These are phyloP conservation scores for Cocos nucifera DNA, from an alignment of 176 grass and related monocot species.

Conservation along the genomic window DNA sequence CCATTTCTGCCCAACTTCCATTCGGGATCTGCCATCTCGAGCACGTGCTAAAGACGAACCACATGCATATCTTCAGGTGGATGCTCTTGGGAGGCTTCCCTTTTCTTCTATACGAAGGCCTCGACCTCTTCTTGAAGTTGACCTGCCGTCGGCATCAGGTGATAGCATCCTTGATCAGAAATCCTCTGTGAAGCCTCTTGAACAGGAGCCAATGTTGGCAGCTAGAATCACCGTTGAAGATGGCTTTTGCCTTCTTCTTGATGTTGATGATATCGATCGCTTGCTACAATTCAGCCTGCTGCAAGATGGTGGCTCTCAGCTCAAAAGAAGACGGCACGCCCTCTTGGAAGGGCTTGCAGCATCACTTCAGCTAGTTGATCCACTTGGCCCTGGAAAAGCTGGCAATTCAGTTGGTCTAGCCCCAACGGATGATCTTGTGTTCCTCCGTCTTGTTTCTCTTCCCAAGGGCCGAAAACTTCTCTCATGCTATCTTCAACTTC, in stretches of 20 bases:
- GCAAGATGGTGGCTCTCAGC: constrained; percentile 61
- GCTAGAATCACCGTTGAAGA: constrained; percentile 83
- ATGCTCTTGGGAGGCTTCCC: constrained; percentile 76
- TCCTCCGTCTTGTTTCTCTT: constrained; percentile 65
- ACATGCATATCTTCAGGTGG: constrained; percentile 76
- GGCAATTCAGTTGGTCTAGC: constrained; percentile 14
- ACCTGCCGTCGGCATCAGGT: constrained; percentile 28
- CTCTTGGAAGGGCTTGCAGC: constrained; percentile 55
- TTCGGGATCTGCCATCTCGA: constrained; percentile 43
- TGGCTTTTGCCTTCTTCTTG: constrained; percentile 57
- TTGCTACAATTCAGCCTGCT: constrained; percentile 55
- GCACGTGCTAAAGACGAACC: constrained; percentile 52
- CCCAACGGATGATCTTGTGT: constrained; percentile 60
- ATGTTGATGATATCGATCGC: constrained; percentile 76
- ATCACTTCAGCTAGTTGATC: constrained; percentile 75
- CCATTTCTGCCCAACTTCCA: constrained; percentile 65
- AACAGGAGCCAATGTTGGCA: constrained; percentile 75
- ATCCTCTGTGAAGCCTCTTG: constrained; percentile 48
- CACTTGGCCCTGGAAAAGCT: constrained; percentile 39
- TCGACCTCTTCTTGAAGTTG: constrained; percentile 78
- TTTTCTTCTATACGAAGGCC: constrained; percentile 80
- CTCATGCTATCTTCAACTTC: constrained; percentile 45
- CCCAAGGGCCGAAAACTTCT: constrained; percentile 74
- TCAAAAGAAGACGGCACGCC: constrained; percentile 52
- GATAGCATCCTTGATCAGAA: constrained; percentile 38